Evolutionary conservation across 306 rosid species (phyloP).

Genomic region (Acacia melanoxylon): DNA sequence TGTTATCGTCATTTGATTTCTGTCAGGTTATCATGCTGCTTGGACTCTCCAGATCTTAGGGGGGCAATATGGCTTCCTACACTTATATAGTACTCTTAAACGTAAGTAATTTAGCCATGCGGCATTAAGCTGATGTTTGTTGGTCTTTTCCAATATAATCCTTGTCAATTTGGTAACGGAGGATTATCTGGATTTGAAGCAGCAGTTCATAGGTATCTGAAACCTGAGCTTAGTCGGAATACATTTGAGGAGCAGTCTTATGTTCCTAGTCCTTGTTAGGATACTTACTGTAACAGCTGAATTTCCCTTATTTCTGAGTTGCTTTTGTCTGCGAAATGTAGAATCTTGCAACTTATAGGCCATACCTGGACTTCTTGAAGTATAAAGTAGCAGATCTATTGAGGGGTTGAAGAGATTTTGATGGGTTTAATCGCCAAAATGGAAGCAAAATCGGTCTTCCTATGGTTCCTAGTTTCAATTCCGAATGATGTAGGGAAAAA

Average conservation of each 20-base stretch:
- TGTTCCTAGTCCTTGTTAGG: slow-evolving; percentile 13
- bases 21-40: slow-evolving; percentile 17
- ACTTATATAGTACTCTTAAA: background rate
- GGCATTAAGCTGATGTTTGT: background rate
- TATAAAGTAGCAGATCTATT: background rate
- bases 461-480: background rate
- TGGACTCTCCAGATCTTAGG: slow-evolving; percentile 18
- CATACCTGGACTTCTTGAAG: background rate
- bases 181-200: background rate
- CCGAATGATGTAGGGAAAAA: background rate
- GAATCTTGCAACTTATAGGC: background rate
- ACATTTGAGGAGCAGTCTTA: background rate
- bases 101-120: slow-evolving; percentile 12
- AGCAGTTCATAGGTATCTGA: slow-evolving; percentile 13
- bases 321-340: background rate
- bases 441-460: background rate
- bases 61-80: slow-evolving; percentile 4
- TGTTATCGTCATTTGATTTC: slow-evolving; percentile 22
- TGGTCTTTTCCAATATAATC: background rate
- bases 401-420: background rate
- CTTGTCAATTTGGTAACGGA: background rate
- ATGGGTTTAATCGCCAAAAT: background rate
- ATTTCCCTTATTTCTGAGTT: background rate
- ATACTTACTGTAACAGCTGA: background rate
- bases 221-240: background rate